A percentile compares a stretch with the other conserved stretches of the same genome.
Evolutionary conservation across 345 rosid genomes (phyloP).

Genomic region (Corchorus capsularis): DNA sequence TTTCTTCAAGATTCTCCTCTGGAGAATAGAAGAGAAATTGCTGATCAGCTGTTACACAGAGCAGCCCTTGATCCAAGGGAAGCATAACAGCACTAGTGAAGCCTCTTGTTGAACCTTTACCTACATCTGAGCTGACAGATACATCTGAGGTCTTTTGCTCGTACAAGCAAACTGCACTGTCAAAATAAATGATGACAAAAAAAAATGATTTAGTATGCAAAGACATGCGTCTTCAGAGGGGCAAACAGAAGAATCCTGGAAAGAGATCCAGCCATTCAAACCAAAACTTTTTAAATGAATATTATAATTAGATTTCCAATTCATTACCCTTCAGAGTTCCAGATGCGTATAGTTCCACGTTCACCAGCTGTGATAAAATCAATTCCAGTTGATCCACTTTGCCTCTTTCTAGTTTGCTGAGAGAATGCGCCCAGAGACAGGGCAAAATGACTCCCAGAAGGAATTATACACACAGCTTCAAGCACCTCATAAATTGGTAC

Average conservation of each 20-base stretch:
- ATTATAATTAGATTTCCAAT: not conserved
- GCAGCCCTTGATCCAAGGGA: slow-evolving; percentile 74
- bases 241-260: not conserved
- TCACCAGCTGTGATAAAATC: slow-evolving; percentile 84
- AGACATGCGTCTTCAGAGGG: not conserved
- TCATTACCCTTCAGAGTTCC: slow-evolving; percentile 84
- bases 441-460: slow-evolving; percentile 54
- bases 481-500: slow-evolving; percentile 80
- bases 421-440: slow-evolving; percentile 44
- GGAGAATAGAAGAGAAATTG: slow-evolving; percentile 70
- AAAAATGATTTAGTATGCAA: slow-evolving; percentile 10
- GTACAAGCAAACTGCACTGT: slow-evolving; percentile 78
- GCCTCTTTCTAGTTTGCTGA: slow-evolving; percentile 46
- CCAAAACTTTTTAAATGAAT: not conserved
- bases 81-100: slow-evolving; percentile 68
- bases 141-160: slow-evolving; percentile 87
- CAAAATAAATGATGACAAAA: slow-evolving; percentile 33
- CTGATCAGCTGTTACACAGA: slow-evolving; percentile 96
- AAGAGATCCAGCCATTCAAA: not conserved
- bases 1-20: slow-evolving; percentile 46
- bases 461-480: slow-evolving; percentile 69
- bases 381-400: slow-evolving; percentile 38
- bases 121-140: slow-evolving; percentile 50
- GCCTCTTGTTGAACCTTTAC: slow-evolving; percentile 71
- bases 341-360: slow-evolving; percentile 77